These are phyloP conservation scores for Monilinia fructigena DNA, from an alignment of 2,329 filamentous ascomycete species.

Conservation along the genomic window DNA sequence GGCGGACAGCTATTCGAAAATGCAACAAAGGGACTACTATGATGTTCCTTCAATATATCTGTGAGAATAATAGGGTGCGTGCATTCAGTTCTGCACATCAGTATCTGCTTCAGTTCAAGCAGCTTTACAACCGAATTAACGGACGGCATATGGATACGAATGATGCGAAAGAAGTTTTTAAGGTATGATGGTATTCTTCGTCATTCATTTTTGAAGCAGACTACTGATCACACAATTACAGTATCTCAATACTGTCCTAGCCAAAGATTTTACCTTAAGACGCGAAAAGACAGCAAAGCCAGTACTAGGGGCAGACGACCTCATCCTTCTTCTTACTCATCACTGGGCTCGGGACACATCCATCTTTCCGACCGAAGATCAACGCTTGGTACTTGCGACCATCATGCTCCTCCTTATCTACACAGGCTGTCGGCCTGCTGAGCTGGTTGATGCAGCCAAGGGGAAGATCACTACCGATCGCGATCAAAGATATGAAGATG, in stretches of 20 bases:
- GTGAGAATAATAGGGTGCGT: too few species aligned
- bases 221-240: conserved; percentile 20
- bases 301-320: conserved; percentile 28
- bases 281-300: conserved; percentile 25
- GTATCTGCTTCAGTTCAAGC: too few species aligned
- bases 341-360: too few species aligned
- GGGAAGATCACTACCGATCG: background rate
- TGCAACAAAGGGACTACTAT: too few species aligned
- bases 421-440: conserved; percentile 3
- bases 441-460: background rate
- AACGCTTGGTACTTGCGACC: background rate
- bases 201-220: background rate
- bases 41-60: too few species aligned
- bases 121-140: too few species aligned
- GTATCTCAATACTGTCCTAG: too few species aligned
- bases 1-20: too few species aligned
- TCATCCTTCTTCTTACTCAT: conserved; percentile 26
- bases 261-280: conserved; percentile 25
- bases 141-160: conserved; percentile 28
- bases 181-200: conserved; percentile 12
- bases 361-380: conserved; percentile 8
- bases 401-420: conserved; percentile 1
- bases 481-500: conserved; percentile 2
- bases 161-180: conserved; percentile 26
- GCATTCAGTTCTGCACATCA: too few species aligned